Conservation (phyloP, 805 yeast genomes). For the Metschnikowia lochheadii region DNA sequence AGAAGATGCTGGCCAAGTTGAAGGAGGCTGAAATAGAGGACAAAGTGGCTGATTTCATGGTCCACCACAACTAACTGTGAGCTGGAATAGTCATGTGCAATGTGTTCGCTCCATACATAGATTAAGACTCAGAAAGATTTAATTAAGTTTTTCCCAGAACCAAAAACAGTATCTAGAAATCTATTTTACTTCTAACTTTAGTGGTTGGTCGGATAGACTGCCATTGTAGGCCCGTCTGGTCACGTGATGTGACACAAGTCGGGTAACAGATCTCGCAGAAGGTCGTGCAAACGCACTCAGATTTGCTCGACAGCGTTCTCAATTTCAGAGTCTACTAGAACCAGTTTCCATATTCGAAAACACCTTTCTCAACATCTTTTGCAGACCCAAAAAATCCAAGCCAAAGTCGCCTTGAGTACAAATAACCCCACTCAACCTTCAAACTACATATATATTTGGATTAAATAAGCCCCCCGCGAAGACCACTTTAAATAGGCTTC, state of each 20-base stretch:
- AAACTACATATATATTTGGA: neutral
- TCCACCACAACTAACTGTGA: neutral
- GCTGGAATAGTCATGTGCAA: too few relatives aligned
- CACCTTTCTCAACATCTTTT: neutral
- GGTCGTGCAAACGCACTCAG: conserved; percentile 1
- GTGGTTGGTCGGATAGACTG: neutral
- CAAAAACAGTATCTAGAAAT: neutral
- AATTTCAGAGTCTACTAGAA: neutral
- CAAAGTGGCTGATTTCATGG: conserved; percentile 26
- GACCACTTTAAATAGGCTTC: neutral
- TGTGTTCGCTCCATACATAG: neutral
- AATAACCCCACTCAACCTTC: neutral
- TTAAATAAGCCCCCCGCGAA: neutral
- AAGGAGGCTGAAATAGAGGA: conserved; percentile 22
- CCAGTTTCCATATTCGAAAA: neutral
- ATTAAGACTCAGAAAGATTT: neutral
- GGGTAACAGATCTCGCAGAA: conserved; percentile 5
- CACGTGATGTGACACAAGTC: neutral
- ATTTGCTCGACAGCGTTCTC: conserved; percentile 1
- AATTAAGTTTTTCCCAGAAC: neutral
- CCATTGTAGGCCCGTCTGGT: neutral
- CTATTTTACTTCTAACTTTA: neutral
- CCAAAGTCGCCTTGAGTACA: neutral
- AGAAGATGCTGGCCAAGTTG: conserved; percentile 24
- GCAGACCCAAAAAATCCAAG: neutral